These are phyloP conservation scores for Suhomyces faveliae DNA, from an alignment of 805 yeast genomes.

Conservation along the genomic window DNA sequence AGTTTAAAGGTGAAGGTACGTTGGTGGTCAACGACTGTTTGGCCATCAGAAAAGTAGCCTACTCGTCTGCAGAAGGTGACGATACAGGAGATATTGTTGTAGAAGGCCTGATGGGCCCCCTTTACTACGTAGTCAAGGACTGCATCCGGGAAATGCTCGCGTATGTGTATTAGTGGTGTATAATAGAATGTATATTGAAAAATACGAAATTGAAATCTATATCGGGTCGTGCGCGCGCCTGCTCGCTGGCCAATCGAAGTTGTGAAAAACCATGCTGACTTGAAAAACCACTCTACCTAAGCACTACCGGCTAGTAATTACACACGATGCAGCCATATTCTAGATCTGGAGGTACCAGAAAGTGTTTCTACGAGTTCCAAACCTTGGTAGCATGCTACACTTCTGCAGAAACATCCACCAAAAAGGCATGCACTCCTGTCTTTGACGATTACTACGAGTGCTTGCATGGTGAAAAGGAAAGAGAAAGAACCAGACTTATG, in stretches of 20 bases:
- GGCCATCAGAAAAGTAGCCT: constrained; percentile 65
- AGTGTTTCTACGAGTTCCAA: constrained; percentile 48
- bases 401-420: constrained; percentile 41
- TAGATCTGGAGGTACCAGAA: constrained; percentile 48
- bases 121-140: constrained; percentile 75
- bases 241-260: constrained; percentile 1
- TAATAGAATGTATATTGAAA: constrained; percentile 4
- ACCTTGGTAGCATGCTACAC: constrained; percentile 44
- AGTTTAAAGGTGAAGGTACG: constrained; percentile 90
- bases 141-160: constrained; percentile 74
- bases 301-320: neutral
- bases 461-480: constrained; percentile 46
- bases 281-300: constrained; percentile 3
- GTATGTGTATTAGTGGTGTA: constrained; percentile 44
- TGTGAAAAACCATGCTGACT: constrained; percentile 2
- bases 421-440: constrained; percentile 42
- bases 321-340: constrained; percentile 45
- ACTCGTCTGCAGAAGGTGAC: constrained; percentile 36
- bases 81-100: constrained; percentile 81
- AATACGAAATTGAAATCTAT: neutral
- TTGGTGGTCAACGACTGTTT: constrained; percentile 78
- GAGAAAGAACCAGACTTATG: constrained; percentile 45
- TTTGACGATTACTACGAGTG: constrained; percentile 48
- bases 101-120: constrained; percentile 74
- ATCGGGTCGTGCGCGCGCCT: constrained; percentile 9